Evolutionary conservation across 2,329 filamentous ascomycete genomes (phyloP).

Genomic region (Phialophora macrospora): DNA sequence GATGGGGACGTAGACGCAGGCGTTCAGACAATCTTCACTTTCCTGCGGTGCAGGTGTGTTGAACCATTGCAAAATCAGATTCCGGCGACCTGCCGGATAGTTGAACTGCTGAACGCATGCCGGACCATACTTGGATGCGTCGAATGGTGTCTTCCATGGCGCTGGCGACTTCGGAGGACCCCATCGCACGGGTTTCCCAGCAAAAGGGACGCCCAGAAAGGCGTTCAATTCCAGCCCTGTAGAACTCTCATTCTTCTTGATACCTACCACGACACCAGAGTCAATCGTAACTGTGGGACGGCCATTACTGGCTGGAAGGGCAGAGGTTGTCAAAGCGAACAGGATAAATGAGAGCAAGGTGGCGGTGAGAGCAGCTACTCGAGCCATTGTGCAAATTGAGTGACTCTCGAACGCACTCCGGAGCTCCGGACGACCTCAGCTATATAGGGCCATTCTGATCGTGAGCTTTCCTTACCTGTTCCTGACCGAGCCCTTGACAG

Average conservation of each 20-base stretch:
- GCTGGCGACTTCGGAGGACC: constrained; percentile 31
- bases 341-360: constrained; percentile 1
- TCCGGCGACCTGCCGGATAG: constrained; percentile 20
- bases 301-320: neutral
- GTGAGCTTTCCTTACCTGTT: neutral
- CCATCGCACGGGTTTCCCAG: constrained; percentile 37
- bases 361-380: neutral
- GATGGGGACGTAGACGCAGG: constrained; percentile 50
- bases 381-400: neutral
- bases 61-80: constrained; percentile 36
- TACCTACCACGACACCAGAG: constrained; percentile 39
- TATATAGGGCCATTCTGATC: neutral
- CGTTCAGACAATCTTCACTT: constrained; percentile 49
- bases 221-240: constrained; percentile 37
- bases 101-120: constrained; percentile 41
- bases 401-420: neutral
- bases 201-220: constrained; percentile 44
- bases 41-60: constrained; percentile 36
- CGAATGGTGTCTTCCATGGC: constrained; percentile 30
- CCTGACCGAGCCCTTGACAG: neutral
- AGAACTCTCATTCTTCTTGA: constrained; percentile 35
- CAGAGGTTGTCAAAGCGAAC: neutral
- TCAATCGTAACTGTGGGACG: constrained; percentile 35
- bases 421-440: neutral
- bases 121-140: constrained; percentile 39